Conservation (phyloP, 169 alveolate genomes). For the Plasmodium billcollinsi region DNA sequence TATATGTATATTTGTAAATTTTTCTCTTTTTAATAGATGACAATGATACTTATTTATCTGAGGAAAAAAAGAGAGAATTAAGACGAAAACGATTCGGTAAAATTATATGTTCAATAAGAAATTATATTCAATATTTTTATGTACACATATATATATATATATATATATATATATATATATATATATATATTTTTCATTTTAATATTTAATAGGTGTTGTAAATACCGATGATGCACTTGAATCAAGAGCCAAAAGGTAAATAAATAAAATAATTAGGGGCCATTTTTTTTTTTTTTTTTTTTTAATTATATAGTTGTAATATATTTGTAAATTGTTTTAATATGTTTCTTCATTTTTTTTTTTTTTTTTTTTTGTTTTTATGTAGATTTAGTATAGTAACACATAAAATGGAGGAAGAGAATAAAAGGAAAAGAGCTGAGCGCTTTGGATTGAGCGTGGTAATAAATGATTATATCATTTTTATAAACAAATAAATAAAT, state of each 20-base stretch:
- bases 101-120: not conserved
- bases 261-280: not conserved
- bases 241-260: conserved; percentile 71
- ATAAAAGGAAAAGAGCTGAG: conserved; percentile 71
- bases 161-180: not conserved
- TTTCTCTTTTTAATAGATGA: conserved; percentile 17
- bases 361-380: not conserved
- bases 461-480: not conserved
- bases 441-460: conserved; percentile 70
- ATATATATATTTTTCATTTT: not conserved
- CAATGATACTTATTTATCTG: conserved; percentile 35
- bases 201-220: conserved; percentile 11
- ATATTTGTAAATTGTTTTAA: not conserved
- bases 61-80: conserved; percentile 63
- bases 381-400: conserved; percentile 72
- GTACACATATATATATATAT: too few relatives aligned
- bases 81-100: conserved; percentile 72
- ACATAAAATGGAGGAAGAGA: conserved; percentile 72
- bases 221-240: conserved; percentile 59
- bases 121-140: not conserved
- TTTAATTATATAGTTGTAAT: not conserved
- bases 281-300: not conserved
- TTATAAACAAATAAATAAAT: not conserved
- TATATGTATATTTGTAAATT: not conserved
- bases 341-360: too few relatives aligned